Evolutionary conservation across 1,139 yeast genomes (phyloP).

Genomic region (Chernovozyma aurita): DNA sequence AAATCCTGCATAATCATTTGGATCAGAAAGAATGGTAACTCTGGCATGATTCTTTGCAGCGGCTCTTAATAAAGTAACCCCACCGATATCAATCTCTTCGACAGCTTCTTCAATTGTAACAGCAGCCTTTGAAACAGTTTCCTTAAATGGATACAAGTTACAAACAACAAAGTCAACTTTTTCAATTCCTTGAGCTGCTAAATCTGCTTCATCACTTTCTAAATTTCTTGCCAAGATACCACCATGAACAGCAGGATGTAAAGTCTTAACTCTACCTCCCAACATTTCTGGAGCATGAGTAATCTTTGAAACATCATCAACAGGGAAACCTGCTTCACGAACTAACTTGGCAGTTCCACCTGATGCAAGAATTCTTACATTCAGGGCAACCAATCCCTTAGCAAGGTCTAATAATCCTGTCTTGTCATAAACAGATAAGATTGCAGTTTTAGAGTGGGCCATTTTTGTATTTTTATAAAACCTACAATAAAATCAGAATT

Average conservation of each 20-base stretch:
- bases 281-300: constrained; percentile 99
- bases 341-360: constrained; percentile 96
- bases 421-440: constrained; percentile 93
- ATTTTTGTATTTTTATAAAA: constrained; percentile 12
- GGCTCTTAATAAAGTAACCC: constrained; percentile 94
- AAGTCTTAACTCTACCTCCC: constrained; percentile 96
- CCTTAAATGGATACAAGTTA: constrained; percentile 96
- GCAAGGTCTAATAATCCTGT: constrained; percentile 95
- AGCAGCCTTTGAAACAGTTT: constrained; percentile 90
- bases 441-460: constrained; percentile 74
- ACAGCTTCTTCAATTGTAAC: constrained; percentile 97
- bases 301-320: constrained; percentile 88
- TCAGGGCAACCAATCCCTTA: constrained; percentile 83
- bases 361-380: constrained; percentile 89
- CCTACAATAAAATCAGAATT: neutral
- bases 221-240: constrained; percentile 94
- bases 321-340: constrained; percentile 97
- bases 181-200: constrained; percentile 81
- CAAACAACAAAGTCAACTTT: constrained; percentile 96
- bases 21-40: constrained; percentile 93
- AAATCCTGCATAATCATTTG: constrained; percentile 84
- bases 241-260: constrained; percentile 98
- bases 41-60: constrained; percentile 98
- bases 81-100: constrained; percentile 97
- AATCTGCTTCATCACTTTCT: constrained; percentile 85